Percentiles rank a stretch among this genome's conserved stretches.
Evolutionary conservation across 2,329 filamentous ascomycete species (phyloP).

Genomic region (Plectosphaerella plurivora): DNA sequence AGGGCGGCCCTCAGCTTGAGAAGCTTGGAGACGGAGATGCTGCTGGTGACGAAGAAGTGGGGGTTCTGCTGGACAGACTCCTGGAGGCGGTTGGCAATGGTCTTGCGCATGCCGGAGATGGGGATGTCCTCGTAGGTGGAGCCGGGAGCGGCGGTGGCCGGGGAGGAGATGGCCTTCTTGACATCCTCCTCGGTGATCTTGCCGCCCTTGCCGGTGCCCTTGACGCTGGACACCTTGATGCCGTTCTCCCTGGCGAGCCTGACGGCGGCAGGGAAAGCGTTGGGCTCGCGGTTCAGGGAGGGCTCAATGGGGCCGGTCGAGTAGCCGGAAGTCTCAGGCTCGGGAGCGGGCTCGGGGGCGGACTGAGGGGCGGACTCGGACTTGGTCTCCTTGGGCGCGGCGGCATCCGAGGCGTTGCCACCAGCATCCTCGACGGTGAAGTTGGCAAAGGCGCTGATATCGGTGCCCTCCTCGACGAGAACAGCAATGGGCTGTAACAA

Average conservation of each 20-base stretch:
- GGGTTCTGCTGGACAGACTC: slow-evolving; percentile 87
- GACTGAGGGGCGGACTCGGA: slow-evolving; percentile 56
- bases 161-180: slow-evolving; percentile 71
- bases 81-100: slow-evolving; percentile 85
- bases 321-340: slow-evolving; percentile 54
- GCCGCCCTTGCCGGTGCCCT: slow-evolving; percentile 82
- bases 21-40: slow-evolving; percentile 89
- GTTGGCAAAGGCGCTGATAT: slow-evolving; percentile 81
- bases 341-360: slow-evolving; percentile 51
- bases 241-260: slow-evolving; percentile 82
- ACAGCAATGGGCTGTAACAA: slow-evolving; percentile 81
- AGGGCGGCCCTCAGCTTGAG: slow-evolving; percentile 92
- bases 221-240: slow-evolving; percentile 70
- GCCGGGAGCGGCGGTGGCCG: slow-evolving; percentile 49
- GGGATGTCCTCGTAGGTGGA: slow-evolving; percentile 79
- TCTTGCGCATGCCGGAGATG: slow-evolving; percentile 93
- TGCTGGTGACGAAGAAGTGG: slow-evolving; percentile 94
- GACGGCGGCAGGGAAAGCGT: slow-evolving; percentile 69
- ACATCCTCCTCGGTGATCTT: slow-evolving; percentile 90
- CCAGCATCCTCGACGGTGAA: slow-evolving; percentile 90
- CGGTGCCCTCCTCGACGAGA: slow-evolving; percentile 85
- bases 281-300: slow-evolving; percentile 75
- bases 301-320: slow-evolving; percentile 69
- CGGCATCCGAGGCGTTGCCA: slow-evolving; percentile 63
- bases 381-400: slow-evolving; percentile 63